A percentile compares a stretch with the other conserved stretches of the same genome.
Evolutionary conservation across 1,139 yeast species (phyloP).

Genomic region (Kurtzmaniella quercitrusa): DNA sequence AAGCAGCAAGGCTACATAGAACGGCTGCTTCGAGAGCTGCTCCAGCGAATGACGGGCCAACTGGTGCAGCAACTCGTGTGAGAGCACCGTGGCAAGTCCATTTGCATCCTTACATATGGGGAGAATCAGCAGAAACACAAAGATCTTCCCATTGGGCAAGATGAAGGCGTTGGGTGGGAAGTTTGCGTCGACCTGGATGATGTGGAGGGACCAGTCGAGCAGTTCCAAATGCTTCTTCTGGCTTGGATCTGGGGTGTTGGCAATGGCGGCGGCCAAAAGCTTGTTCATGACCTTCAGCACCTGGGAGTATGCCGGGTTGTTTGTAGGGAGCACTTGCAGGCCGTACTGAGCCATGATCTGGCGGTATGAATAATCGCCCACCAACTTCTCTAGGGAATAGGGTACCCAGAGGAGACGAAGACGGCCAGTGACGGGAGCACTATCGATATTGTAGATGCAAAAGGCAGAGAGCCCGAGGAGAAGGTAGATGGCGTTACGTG

Average conservation of each 20-base stretch:
- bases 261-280: slow-evolving; percentile 55
- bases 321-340: slow-evolving; percentile 43
- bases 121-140: slow-evolving; percentile 75
- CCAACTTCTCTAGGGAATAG: slow-evolving; percentile 53
- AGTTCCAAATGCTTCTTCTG: slow-evolving; percentile 32
- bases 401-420: slow-evolving; percentile 72
- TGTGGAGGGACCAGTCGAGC: slow-evolving; percentile 77
- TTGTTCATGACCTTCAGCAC: slow-evolving; percentile 60
- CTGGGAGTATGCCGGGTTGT: slow-evolving; percentile 51
- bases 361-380: slow-evolving; percentile 68
- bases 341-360: slow-evolving; percentile 52
- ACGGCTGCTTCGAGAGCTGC: slow-evolving; percentile 62
- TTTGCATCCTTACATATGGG: slow-evolving; percentile 79
- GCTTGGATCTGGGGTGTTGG: slow-evolving; percentile 21
- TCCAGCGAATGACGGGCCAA: slow-evolving; percentile 91
- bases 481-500: slow-evolving; percentile 17
- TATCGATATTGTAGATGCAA: slow-evolving; percentile 62
- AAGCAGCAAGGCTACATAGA: slow-evolving; percentile 49
- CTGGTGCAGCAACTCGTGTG: slow-evolving; percentile 93
- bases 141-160: slow-evolving; percentile 92
- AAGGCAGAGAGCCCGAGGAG: slow-evolving; percentile 31
- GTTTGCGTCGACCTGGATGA: slow-evolving; percentile 60
- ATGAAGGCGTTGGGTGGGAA: slow-evolving; percentile 93
- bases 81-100: slow-evolving; percentile 87
- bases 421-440: slow-evolving; percentile 81